phyloP scores from a whole-genome alignment of 2,329 filamentous ascomycete genomes.

The Teratosphaeria epicoccoides region DNA sequence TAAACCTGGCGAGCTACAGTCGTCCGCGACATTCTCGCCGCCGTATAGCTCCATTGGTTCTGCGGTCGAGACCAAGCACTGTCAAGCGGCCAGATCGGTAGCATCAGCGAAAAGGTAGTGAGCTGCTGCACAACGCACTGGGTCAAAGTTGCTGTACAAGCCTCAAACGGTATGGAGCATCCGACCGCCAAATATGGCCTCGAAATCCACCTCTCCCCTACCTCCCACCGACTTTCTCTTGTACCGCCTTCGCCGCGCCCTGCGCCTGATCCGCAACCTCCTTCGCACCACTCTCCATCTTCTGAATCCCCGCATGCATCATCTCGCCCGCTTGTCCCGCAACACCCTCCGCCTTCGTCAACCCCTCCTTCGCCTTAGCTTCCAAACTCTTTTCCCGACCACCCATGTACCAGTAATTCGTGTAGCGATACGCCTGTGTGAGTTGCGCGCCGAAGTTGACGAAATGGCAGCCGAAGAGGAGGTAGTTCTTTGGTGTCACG shows the following conservation, averaged over 20 bases:
- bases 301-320: background rate
- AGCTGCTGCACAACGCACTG: background rate
- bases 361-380: conserved; percentile 29
- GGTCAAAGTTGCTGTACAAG: background rate
- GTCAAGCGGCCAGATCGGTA: background rate
- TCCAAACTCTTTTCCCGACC: conserved; percentile 32
- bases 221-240: background rate
- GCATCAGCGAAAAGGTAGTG: background rate
- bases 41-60: background rate
- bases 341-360: conserved; percentile 13
- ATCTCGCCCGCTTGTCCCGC: conserved; percentile 6
- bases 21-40: background rate
- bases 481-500: conserved; percentile 54
- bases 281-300: conserved; percentile 15
- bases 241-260: conserved; percentile 18
- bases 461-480: conserved; percentile 57
- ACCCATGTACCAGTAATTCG: conserved; percentile 48
- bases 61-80: background rate
- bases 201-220: background rate
- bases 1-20: background rate
- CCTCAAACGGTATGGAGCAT: background rate
- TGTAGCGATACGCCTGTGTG: conserved; percentile 51
- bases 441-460: conserved; percentile 54
- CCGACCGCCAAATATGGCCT: background rate
- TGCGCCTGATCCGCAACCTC: conserved; percentile 22